Evolutionary conservation across 805 yeast species (phyloP).

Genomic region (baker's yeast (Saccharomyces cerevisiae)): DNA sequence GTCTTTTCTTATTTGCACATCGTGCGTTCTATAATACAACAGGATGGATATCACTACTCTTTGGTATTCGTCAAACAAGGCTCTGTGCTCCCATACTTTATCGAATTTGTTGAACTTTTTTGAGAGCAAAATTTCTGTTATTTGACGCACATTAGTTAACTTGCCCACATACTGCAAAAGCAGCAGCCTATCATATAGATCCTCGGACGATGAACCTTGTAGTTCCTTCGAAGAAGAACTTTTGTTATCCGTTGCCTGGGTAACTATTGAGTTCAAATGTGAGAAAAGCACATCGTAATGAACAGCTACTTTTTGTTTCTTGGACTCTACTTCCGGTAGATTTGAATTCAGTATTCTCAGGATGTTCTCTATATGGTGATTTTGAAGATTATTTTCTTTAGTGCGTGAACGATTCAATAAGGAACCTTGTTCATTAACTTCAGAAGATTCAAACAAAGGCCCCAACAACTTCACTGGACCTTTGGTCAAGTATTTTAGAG

Average conservation of each 20-base stretch:
- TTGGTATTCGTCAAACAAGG: conserved; percentile 11
- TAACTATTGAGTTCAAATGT: conserved; percentile 20
- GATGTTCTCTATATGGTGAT: conserved; percentile 20
- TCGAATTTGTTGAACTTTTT: conserved; percentile 16
- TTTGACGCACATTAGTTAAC: conserved; percentile 8
- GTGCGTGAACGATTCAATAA: conserved; percentile 1
- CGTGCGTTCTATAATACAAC: conserved; percentile 18
- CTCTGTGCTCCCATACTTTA: conserved; percentile 13
- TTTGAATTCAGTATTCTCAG: conserved; percentile 22
- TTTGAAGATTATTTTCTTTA: conserved; percentile 5
- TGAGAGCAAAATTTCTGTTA: conserved; percentile 15
- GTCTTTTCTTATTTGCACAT: conserved; percentile 7
- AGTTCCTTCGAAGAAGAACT: neutral
- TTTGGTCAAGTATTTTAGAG: conserved; percentile 20
- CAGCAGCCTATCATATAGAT: conserved; percentile 15
- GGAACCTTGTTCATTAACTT: conserved; percentile 1
- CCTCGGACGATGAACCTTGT: conserved; percentile 5
- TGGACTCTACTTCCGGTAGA: conserved; percentile 19
- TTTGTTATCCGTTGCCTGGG: conserved; percentile 9
- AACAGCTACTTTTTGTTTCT: conserved; percentile 17
- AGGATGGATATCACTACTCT: conserved; percentile 16
- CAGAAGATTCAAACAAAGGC: conserved; percentile 6
- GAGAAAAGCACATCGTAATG: conserved; percentile 26
- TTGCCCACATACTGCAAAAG: conserved; percentile 16
- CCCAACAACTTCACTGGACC: conserved; percentile 5